Evolutionary conservation across 208 protist genomes (phyloP).

Genomic region (Kentomonas sorsogonicus): DNA sequence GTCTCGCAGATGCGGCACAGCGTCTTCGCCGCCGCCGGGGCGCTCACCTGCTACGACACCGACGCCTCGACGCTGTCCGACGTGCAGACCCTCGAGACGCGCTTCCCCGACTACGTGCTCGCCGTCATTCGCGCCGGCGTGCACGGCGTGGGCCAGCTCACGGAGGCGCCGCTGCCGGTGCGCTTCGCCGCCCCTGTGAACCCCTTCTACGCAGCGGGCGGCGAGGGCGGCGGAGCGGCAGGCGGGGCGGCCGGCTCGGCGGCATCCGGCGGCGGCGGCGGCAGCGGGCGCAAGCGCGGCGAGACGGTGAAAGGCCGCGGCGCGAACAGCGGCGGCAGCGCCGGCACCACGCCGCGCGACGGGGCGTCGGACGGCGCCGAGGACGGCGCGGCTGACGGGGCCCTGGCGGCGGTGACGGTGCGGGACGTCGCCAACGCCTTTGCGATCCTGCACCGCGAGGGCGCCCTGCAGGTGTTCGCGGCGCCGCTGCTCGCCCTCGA

Average conservation of each 20-base stretch:
- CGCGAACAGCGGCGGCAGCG: background rate
- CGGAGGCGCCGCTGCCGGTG: background rate
- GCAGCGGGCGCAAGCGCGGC: no score
- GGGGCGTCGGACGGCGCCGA: background rate
- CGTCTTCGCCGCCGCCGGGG: conserved; percentile 58
- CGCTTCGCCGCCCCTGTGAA: conserved; percentile 13
- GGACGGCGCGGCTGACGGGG: background rate
- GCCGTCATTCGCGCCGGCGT: conserved; percentile 20
- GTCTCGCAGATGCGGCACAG: conserved; percentile 59
- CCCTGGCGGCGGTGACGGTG: background rate
- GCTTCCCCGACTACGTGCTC: conserved; percentile 30
- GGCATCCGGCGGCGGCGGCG: no score
- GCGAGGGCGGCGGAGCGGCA: no score
- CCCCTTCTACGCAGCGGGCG: conserved; percentile 11
- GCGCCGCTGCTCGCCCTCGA: conserved; percentile 44
- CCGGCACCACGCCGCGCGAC: conserved; percentile 1
- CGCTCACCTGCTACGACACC: conserved; percentile 49
- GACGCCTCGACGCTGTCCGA: conserved; percentile 41
- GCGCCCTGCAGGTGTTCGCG: conserved; percentile 29
- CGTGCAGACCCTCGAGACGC: conserved; percentile 14
- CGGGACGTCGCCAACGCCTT: conserved; percentile 56
- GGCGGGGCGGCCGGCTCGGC: no score
- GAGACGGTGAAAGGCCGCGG: background rate
- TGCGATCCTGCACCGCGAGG: conserved; percentile 47
- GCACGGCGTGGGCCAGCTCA: background rate